These are phyloP conservation scores for Monilinia fructigena DNA, from an alignment of 2,329 filamentous ascomycete genomes.

Conservation along the genomic window DNA sequence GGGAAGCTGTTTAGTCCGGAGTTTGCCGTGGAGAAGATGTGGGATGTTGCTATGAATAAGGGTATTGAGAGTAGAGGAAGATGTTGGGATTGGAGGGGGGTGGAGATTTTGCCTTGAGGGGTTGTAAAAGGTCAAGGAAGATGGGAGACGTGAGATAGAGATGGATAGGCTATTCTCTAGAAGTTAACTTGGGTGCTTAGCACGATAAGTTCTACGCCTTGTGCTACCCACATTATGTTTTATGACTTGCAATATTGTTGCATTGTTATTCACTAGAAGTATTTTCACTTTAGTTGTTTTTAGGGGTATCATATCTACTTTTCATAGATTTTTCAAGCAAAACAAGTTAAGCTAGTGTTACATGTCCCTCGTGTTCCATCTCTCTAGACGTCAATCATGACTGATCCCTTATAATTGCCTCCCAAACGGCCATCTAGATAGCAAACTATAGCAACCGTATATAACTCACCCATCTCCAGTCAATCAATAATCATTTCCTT, in stretches of 20 bases:
- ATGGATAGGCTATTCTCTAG: not conserved
- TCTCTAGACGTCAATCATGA: not conserved
- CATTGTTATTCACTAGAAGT: not conserved
- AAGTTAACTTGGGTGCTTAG: not conserved
- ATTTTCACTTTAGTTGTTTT: not conserved
- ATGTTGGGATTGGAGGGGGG: constrained; percentile 69
- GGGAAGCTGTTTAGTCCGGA: constrained; percentile 65
- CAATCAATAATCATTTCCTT: not conserved
- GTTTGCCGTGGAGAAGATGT: constrained; percentile 63
- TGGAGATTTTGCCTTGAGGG: constrained; percentile 58
- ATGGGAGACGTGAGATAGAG: not conserved
- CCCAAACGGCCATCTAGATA: not conserved
- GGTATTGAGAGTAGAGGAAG: constrained; percentile 54
- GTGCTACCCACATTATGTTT: not conserved
- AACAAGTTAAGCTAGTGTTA: not conserved
- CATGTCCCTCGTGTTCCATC: not conserved
- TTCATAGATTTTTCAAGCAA: not conserved
- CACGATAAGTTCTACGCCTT: not conserved
- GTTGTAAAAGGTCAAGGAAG: not conserved
- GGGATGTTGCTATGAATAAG: constrained; percentile 55
- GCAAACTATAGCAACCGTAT: not conserved
- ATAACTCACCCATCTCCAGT: not conserved
- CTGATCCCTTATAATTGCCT: not conserved
- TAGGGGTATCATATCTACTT: not conserved
- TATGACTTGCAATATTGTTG: not conserved